phyloP scores from a whole-genome alignment of 176 grass and related monocot genomes.

The Phoenix roebelenii region DNA sequence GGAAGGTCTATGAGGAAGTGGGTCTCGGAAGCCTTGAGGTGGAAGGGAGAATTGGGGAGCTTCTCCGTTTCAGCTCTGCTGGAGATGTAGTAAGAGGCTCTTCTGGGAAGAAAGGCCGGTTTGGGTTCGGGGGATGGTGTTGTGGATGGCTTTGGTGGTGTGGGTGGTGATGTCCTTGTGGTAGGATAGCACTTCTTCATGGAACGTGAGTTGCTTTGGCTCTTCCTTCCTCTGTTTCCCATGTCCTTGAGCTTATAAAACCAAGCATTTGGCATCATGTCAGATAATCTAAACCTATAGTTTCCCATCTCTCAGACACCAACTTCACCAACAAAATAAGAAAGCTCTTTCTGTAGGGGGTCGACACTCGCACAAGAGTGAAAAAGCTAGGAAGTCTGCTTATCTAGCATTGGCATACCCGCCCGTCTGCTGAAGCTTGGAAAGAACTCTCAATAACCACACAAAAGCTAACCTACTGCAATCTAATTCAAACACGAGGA shows the following conservation, averaged over 20 bases:
- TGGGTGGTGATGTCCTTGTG: not conserved
- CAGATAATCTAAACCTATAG: constrained; percentile 74
- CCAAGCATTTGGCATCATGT: constrained; percentile 97
- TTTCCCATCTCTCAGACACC: constrained; percentile 35
- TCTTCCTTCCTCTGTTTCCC: constrained; percentile 27
- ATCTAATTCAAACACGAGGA: no score
- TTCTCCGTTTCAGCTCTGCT: constrained; percentile 17
- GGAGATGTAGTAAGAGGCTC: constrained; percentile 82
- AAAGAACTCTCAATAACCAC: no score
- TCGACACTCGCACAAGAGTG: no score
- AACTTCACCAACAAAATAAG: not conserved
- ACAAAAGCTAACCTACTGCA: no score
- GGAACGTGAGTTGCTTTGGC: not conserved
- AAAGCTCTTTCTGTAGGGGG: no score
- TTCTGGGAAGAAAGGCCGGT: constrained; percentile 34
- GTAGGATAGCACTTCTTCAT: not conserved
- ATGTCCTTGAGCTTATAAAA: constrained; percentile 88
- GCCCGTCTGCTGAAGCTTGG: no score
- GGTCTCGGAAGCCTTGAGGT: constrained; percentile 32
- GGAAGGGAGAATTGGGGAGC: constrained; percentile 24
- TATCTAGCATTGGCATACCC: no score
- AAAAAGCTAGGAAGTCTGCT: no score
- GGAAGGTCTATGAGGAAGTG: constrained; percentile 49
- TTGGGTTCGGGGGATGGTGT: not conserved
- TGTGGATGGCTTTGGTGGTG: constrained; percentile 1